Percentiles rank a stretch among this genome's conserved stretches.
These are phyloP conservation scores for Blastomyces silverae DNA, from an alignment of 2,329 filamentous ascomycete species.

Conservation along the genomic window DNA sequence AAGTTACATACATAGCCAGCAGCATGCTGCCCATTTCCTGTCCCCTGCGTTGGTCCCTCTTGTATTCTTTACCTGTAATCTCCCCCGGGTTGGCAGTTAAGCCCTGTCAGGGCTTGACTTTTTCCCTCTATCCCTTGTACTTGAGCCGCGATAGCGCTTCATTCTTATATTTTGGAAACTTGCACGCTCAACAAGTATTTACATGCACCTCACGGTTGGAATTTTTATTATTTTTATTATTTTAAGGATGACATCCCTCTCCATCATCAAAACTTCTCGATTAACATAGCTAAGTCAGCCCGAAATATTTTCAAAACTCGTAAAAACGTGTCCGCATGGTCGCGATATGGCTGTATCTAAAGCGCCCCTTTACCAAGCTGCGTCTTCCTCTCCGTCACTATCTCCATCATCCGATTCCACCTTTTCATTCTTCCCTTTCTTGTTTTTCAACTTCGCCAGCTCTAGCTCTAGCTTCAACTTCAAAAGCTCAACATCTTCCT, in stretches of 20 bases:
- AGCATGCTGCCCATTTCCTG: background rate
- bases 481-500: slow-evolving; percentile 6
- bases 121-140: background rate
- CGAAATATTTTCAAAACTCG: background rate
- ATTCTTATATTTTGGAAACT: background rate
- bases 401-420: background rate
- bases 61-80: no score
- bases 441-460: slow-evolving; percentile 9
- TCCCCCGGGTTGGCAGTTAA: no score
- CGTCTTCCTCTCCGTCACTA: slow-evolving; percentile 4
- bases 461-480: slow-evolving; percentile 4
- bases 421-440: background rate
- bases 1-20: background rate
- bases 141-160: background rate
- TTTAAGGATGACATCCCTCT: background rate
- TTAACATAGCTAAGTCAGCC: background rate
- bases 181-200: no score
- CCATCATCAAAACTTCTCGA: background rate
- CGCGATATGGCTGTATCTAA: background rate
- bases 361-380: background rate
- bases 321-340: background rate
- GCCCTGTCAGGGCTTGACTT: background rate
- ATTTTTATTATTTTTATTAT: no score
- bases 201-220: background rate
- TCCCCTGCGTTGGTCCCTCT: background rate